Evolutionary conservation across 1,284 basidiomycete genomes (phyloP), one percentile per base, ranked within the genome.

Genomic region (Cutaneotrichosporon mucoides): DNA sequence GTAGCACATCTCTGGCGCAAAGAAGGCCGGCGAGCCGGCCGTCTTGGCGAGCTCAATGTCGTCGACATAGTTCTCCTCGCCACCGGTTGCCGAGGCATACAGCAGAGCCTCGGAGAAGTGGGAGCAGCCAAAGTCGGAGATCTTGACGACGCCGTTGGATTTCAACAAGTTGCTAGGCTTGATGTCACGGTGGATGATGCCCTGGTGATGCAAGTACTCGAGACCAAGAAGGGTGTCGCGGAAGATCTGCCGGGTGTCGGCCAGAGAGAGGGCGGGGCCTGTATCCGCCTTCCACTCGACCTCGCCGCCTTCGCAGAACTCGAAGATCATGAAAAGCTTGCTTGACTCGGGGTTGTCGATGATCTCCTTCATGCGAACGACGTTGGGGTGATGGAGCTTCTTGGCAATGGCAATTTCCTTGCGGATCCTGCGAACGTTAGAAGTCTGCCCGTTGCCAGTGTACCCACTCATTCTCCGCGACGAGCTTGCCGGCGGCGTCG

Each of bases 161-260:
- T 89, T 92, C 13, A 99, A 84, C 40, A 99, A 85, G 76, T 99
- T 99, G 60, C 92, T 92, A 10, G 96, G 96, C 77, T 99, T 99
- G 81, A 99, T 98, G 78, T 99, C 96, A 59, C 96, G 90, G 79
- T 99, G 96, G 55, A 99, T 98, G 77, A 99, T 97, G 41, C 95
- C 95, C 73, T 98, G 92, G 70, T 90, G 86, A 75, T 99, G 95
- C 6, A 99, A 80, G 75, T 97, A 98, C 73, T 96, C 92, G 48
- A 99, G 84, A 34, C 95, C 95, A 15, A 95, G 84, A 45, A 96
- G 85, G 51, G 93, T 89, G 76, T 98, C 95, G 58, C 95, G 86
- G 71, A 94, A 88, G 50, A 94, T 94, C 57, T 87, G 83, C 41
- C 93, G 81, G 6, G 89, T 88, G 74, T 97, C 89, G 55, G 86